A percentile compares a stretch with the other conserved stretches of the same genome.
phyloP scores from a whole-genome alignment of 148 eudicot species.

The Gaultheria prostrata region DNA sequence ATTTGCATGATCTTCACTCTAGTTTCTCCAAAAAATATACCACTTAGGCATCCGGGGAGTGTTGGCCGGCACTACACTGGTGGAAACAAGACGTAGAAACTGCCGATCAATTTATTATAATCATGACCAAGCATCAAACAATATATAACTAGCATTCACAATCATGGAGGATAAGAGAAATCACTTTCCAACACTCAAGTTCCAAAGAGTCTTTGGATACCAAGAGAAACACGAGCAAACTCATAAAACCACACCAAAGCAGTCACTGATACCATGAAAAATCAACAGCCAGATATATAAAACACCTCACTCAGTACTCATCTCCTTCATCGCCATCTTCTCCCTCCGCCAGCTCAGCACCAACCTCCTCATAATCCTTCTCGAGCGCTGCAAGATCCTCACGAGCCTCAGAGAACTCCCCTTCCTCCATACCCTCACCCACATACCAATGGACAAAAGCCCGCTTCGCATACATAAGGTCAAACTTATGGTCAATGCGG shows the following conservation, averaged over 20 bases:
- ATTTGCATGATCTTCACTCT: too few relatives aligned
- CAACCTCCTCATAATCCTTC: slow-evolving; percentile 40
- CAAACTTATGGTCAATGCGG: slow-evolving; percentile 33
- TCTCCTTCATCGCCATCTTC: slow-evolving; percentile 35
- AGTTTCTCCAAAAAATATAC: too few relatives aligned
- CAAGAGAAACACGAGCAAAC: background rate
- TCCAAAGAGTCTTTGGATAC: background rate
- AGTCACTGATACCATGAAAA: background rate
- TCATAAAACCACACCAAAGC: background rate
- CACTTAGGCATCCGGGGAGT: too few relatives aligned
- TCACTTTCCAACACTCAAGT: background rate
- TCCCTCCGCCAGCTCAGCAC: slow-evolving; percentile 28
- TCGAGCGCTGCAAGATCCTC: slow-evolving; percentile 39
- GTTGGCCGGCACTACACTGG: too few relatives aligned
- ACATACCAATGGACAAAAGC: slow-evolving; percentile 40
- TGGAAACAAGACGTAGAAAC: too few relatives aligned
- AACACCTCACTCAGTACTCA: slow-evolving; percentile 18
- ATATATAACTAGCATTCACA: background rate
- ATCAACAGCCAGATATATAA: background rate
- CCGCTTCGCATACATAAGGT: slow-evolving; percentile 34
- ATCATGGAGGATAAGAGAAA: background rate
- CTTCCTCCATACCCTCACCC: slow-evolving; percentile 43
- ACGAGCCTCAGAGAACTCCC: slow-evolving; percentile 36
- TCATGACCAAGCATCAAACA: background rate
- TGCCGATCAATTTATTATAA: too few relatives aligned